Conservation (phyloP, 345 rosid genomes). For the Erysimum cheiranthoides region DNA sequence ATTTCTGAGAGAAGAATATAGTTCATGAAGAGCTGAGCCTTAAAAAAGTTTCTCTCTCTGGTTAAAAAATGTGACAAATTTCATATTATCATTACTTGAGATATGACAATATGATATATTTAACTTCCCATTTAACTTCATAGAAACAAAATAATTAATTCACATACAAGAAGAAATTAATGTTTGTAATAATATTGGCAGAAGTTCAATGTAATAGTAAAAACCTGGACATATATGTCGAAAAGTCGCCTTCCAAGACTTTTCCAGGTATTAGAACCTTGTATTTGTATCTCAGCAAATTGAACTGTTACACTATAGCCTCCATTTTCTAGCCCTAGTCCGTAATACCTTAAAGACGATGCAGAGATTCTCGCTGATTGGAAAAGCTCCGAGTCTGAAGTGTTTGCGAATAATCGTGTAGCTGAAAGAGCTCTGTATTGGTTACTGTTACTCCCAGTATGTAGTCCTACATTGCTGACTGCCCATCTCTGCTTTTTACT, state of each 20-base stretch:
- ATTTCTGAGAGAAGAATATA: neutral
- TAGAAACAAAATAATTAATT: neutral
- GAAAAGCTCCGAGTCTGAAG: conserved; percentile 52
- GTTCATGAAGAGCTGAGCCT: conserved; percentile 23
- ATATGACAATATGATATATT: conserved; percentile 7
- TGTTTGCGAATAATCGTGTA: conserved; percentile 49
- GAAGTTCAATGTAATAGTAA: conserved; percentile 14
- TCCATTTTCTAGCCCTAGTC: conserved; percentile 84
- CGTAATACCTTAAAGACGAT: conserved; percentile 76
- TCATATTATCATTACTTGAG: conserved; percentile 17
- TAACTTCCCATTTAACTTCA: neutral
- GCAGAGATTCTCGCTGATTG: conserved; percentile 71
- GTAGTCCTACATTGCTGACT: conserved; percentile 61
- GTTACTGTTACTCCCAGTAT: conserved; percentile 47
- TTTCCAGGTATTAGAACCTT: conserved; percentile 51
- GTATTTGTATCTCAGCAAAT: conserved; percentile 59
- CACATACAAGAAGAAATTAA: conserved; percentile 14
- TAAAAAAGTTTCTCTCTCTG: too few species aligned
- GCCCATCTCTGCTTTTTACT: conserved; percentile 59
- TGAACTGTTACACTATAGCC: conserved; percentile 59
- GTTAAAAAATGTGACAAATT: conserved; percentile 10
- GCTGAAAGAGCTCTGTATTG: conserved; percentile 33
- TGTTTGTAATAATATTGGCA: conserved; percentile 8
- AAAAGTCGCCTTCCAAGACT: conserved; percentile 60
- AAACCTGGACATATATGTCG: conserved; percentile 60